phyloP scores from a whole-genome alignment of 2,329 filamentous ascomycete species.

The Botrytis fragariae region DNA sequence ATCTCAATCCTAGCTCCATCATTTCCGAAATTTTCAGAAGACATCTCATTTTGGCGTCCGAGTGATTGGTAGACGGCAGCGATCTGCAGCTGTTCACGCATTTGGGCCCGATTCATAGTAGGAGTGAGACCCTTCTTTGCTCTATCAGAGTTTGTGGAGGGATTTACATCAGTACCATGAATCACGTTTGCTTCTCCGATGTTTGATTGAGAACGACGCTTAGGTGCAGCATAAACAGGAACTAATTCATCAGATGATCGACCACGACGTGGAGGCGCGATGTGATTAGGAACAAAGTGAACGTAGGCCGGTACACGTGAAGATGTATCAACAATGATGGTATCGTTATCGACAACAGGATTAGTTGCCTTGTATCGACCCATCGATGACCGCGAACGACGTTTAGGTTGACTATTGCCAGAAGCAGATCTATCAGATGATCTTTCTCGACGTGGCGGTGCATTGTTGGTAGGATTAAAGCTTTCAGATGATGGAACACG shows the following conservation, averaged over 20 bases:
- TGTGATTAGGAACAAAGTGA: background rate
- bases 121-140: too few species aligned
- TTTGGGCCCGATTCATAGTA: background rate
- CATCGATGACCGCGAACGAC: background rate
- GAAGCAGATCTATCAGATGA: background rate
- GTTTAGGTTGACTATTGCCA: background rate
- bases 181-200: background rate
- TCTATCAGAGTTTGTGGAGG: too few species aligned
- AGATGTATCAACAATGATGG: background rate
- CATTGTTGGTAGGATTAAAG: background rate
- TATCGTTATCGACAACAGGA: background rate
- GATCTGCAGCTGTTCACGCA: background rate
- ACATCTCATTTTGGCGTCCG: background rate
- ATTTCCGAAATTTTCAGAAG: background rate
- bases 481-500: background rate
- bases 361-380: background rate
- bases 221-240: background rate
- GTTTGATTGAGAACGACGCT: background rate
- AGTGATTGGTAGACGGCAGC: background rate
- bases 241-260: background rate
- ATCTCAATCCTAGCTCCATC: background rate
- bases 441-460: background rate
- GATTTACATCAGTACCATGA: background rate
- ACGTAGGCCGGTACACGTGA: background rate
- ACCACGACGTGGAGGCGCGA: background rate